Evolutionary conservation across 805 yeast species (phyloP).

Genomic region (Zygosaccharomyces rouxii): DNA sequence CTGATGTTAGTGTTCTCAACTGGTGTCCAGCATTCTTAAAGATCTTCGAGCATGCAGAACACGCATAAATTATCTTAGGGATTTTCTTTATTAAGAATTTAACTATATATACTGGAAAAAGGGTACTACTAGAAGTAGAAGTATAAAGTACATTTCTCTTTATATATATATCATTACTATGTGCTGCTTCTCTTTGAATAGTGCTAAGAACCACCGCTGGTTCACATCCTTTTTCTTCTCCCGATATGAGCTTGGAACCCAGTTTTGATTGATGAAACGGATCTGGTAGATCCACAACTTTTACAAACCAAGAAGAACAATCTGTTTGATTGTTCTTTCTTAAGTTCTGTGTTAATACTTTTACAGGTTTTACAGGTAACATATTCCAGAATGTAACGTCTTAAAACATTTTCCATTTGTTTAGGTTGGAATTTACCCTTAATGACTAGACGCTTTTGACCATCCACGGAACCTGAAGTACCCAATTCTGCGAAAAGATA

Average conservation of each 20-base stretch:
- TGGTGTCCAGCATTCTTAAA: conserved; percentile 71
- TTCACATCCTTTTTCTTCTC: conserved; percentile 65
- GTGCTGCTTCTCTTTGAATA: background rate
- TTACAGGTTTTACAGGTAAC: conserved; percentile 99
- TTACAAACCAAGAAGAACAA: conserved; percentile 96
- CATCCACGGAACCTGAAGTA: conserved; percentile 98
- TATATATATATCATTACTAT: conserved; percentile 8
- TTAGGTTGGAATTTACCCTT: conserved; percentile 98
- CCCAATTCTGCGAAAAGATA: conserved; percentile 97
- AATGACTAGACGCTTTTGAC: conserved; percentile 92
- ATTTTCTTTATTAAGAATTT: conserved; percentile 19
- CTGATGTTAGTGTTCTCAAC: conserved; percentile 49
- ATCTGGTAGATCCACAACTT: conserved; percentile 95
- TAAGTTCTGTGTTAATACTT: conserved; percentile 92
- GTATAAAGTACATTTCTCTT: conserved; percentile 10
- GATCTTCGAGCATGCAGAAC: conserved; percentile 37
- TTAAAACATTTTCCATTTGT: conserved; percentile 92
- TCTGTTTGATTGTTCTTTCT: conserved; percentile 94
- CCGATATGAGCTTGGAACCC: conserved; percentile 99
- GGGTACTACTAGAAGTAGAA: conserved; percentile 6
- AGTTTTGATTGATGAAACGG: conserved; percentile 94
- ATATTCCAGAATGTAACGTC: conserved; percentile 94
- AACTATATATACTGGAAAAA: conserved; percentile 23
- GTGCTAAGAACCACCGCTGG: conserved; percentile 5
- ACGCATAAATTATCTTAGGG: conserved; percentile 22